A percentile compares a stretch with the other conserved stretches of the same genome.
Conservation (phyloP, 352 stramenopile genomes). For the Bremia lactucae region DNA sequence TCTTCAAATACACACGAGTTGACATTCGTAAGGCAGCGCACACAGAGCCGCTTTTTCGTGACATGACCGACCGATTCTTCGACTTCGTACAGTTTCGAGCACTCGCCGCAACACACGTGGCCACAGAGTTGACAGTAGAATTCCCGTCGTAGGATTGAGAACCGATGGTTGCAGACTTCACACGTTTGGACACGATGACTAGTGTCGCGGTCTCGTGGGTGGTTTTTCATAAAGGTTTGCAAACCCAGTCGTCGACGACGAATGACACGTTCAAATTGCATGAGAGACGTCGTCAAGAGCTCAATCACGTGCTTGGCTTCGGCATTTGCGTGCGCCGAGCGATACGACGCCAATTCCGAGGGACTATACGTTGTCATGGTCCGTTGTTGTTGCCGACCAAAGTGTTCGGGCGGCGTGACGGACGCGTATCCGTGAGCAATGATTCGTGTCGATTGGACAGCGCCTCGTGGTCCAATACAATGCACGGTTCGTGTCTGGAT, state of each 20-base stretch:
- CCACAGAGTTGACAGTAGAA: conserved; percentile 50
- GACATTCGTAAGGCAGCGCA: conserved; percentile 43
- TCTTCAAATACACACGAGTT: conserved; percentile 50
- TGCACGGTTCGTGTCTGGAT: conserved; percentile 29
- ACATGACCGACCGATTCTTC: conserved; percentile 34
- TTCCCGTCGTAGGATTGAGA: conserved; percentile 36
- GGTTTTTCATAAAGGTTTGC: conserved; percentile 47
- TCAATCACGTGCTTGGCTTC: conserved; percentile 54
- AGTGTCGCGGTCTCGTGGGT: conserved; percentile 1
- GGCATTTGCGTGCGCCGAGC: conserved; percentile 40
- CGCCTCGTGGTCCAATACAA: conserved; percentile 14
- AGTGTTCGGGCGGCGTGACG: conserved; percentile 23
- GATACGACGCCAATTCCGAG: conserved; percentile 24
- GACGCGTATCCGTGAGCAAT: conserved; percentile 57
- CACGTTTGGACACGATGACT: conserved; percentile 18
- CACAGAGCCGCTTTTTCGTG: conserved; percentile 38
- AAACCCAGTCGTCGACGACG: conserved; percentile 53
- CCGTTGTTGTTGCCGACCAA: conserved; percentile 19
- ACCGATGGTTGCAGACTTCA: conserved; percentile 34
- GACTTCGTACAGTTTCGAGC: conserved; percentile 44
- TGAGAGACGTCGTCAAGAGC: conserved; percentile 39
- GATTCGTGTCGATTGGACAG: conserved; percentile 29
- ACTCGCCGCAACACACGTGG: conserved; percentile 39
- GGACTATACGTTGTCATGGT: conserved; percentile 16
- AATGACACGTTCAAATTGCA: conserved; percentile 56